Percentiles rank a stretch among this genome's conserved stretches.
Evolutionary conservation across 2,329 filamentous ascomycete species (phyloP).

Genomic region (Fusarium sp.): DNA sequence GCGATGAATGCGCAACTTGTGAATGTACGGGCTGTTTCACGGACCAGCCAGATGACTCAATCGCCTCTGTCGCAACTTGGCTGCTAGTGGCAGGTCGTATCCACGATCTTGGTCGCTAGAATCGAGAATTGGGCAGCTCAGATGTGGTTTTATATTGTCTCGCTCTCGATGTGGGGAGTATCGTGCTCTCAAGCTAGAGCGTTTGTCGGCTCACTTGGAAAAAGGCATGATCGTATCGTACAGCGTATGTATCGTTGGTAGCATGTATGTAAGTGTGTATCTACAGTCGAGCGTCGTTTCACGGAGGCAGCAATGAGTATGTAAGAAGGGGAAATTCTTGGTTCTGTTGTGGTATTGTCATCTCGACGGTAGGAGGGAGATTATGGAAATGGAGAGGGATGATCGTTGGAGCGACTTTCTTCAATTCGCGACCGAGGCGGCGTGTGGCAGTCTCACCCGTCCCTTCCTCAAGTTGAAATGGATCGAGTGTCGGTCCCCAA

Average conservation of each 20-base stretch:
- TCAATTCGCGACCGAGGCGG: slow-evolving; percentile 35
- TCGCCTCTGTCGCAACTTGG: not conserved
- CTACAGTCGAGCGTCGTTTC: slow-evolving; percentile 6
- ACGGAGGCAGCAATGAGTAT: slow-evolving; percentile 14
- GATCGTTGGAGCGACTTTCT: slow-evolving; percentile 34
- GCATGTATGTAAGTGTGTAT: not conserved
- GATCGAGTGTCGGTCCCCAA: slow-evolving; percentile 46
- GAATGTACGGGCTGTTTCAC: not conserved
- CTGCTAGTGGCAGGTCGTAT: slow-evolving; percentile 7
- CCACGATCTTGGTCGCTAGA: not conserved
- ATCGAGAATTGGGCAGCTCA: not conserved
- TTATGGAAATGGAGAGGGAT: slow-evolving; percentile 12
- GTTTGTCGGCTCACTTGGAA: slow-evolving; percentile 1
- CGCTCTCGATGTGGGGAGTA: not conserved
- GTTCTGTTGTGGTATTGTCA: slow-evolving; percentile 30
- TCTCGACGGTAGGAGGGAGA: slow-evolving; percentile 16
- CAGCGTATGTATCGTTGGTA: not conserved
- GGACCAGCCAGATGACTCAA: slow-evolving; percentile 2
- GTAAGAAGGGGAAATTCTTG: slow-evolving; percentile 6
- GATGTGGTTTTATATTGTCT: not conserved
- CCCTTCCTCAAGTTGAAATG: slow-evolving; percentile 12
- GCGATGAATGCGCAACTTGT: slow-evolving; percentile 1
- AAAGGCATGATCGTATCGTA: slow-evolving; percentile 24
- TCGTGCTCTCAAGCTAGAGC: slow-evolving; percentile 2
- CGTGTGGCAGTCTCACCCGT: slow-evolving; percentile 17